Evolutionary conservation across 768 basidiomycete species (phyloP), one percentile per base, ranked within the genome.

Genomic region (Psilocybe azurescens): DNA sequence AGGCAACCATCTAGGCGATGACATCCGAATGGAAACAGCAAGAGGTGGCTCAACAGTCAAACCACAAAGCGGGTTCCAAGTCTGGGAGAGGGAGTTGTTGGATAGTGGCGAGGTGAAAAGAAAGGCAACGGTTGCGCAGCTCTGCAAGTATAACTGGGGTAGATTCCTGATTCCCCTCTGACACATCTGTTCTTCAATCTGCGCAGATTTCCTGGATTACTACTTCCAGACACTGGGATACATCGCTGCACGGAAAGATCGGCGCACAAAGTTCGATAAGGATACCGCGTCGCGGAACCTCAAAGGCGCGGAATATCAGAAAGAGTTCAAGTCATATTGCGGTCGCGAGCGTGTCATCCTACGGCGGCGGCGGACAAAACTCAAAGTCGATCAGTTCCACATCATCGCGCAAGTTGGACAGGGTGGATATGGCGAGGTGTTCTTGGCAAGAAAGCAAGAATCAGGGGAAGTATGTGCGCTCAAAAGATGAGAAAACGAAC

Each of bases 321-420:
- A 88, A 64, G 97, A 99, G 73, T 91, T 94, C 81, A 91, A 89
- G 71, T 94, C 93, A 0, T 99, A 99, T 76, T 90, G 89, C 64
- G 96, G 95, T 2, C 86, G 95, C 28, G 97, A 99, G 75, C 90
- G 97, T 13, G 96, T 96, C 4, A 73, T 97, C 7, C 82, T 99
- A n/a, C 84, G 97, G 57, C 89, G 91, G 64, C 85, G 97, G n/a
- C 84, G 97, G 41, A 89, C 96, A 10, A 99, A 97, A 73, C 83
- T 99, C 47, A 86, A 88, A 61, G 88, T 99, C 28, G 94, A 98
- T 53, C 93, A 97, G 70, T 99, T 99, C 76, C 94, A 97, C 71
- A 97, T 99, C 74, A 96, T 99, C 65, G 95, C 95, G 0, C 97
- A 99, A 75, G 95, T 99, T 52, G 97, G 97, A 1, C 97, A 99